Base-by-base conservation (phyloP, 1,139 yeast species). In the Yamadazyma atmosphaerica region DNA sequence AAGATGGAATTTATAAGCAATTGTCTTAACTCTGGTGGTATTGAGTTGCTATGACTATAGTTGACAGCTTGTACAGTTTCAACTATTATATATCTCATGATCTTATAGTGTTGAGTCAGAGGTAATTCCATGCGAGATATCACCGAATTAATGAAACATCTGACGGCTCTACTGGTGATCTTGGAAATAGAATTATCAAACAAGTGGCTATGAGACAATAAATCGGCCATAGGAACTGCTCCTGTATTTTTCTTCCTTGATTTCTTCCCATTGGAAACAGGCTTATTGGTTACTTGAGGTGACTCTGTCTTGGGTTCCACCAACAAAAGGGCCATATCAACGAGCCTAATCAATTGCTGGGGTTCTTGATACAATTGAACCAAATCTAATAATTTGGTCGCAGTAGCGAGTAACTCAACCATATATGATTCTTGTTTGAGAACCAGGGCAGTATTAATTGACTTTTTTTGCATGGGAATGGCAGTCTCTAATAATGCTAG, bases 201-300 rank as follows among this genome's bases (percentile, higher is more conserved):
- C 35, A 79, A 63, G 35, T 77, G 79, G 24, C 84, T 74, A 55
- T 85, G 86, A 1, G 92, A 80, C 34, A 85, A 68, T 31, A 84
- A 62, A 62, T 87, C 96, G 3, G 94, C 77, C 47, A 84, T 61
- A 3, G 83, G 77, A 19, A 72, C 71, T 0, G 74, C 51, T 17
- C 66, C 64, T 33, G 57, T 60, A 36, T 62, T 67, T 52, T 71
- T 78, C 54, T 67, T 74, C 51, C 70, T 71, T 45, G 68, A 68
- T 36, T 63, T 54, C 22, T 58, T 60, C 12, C 34, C 39, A 23
- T 40, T 47, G 27, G 31, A 17, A 30, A 36, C 10, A 28, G 35
- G 30, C 25, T 33, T 33, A 9, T 22, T 19, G 17, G 29, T 17
- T 18, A 34, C 15, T 18, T 16, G n/a, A 12, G 33, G 13, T 12